These are phyloP conservation scores for Colletotrichum endophyticum DNA, from an alignment of 2,329 filamentous ascomycete species.

Conservation along the genomic window DNA sequence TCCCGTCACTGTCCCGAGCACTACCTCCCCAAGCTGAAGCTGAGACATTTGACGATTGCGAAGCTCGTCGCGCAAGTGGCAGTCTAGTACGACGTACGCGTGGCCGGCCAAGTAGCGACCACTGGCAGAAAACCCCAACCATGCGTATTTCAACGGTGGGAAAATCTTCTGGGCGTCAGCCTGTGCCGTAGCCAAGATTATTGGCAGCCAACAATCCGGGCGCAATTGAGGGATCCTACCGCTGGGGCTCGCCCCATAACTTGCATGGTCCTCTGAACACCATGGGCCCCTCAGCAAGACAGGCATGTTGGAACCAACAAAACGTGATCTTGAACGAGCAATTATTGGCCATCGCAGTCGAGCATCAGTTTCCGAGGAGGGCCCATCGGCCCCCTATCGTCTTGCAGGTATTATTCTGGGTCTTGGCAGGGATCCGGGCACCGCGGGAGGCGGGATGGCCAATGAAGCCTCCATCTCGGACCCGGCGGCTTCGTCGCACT, in stretches of 20 bases:
- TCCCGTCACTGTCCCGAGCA: background rate
- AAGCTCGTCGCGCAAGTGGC: background rate
- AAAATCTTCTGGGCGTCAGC: background rate
- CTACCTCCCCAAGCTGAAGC: background rate
- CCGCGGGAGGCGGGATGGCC: background rate
- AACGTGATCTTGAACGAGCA: background rate
- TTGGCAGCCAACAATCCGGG: background rate
- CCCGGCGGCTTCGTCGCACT: background rate
- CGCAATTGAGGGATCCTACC: background rate
- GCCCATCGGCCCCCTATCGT: background rate
- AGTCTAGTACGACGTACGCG: background rate
- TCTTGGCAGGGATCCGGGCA: constrained; percentile 7
- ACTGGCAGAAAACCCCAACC: background rate
- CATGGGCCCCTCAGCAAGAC: background rate
- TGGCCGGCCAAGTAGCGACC: background rate
- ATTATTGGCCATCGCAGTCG: background rate
- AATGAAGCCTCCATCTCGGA: constrained; percentile 5
- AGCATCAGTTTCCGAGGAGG: background rate
- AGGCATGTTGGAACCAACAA: background rate
- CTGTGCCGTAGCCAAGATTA: background rate
- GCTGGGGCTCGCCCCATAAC: background rate
- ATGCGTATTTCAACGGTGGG: background rate
- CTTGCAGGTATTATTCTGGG: background rate
- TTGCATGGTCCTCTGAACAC: background rate
- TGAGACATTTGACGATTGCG: background rate